Conservation (phyloP, 2,329 filamentous ascomycete genomes). For the Colletotrichum karsti region DNA sequence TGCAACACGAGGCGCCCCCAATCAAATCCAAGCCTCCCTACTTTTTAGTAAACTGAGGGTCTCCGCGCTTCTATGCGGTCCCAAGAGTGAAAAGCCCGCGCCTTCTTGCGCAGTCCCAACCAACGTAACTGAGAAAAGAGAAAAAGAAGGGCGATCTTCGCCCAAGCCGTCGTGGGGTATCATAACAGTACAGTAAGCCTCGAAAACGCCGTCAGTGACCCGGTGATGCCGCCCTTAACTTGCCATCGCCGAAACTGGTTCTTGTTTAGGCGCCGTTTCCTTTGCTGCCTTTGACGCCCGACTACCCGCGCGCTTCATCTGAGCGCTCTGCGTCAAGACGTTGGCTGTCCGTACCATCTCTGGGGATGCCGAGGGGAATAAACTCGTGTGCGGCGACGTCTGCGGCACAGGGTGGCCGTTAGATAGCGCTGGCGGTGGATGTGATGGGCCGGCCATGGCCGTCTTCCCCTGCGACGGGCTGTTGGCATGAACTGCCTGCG, state of each 20-base stretch:
- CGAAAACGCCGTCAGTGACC: slow-evolving; percentile 27
- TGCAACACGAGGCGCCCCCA: slow-evolving; percentile 6
- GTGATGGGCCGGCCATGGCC: slow-evolving; percentile 13
- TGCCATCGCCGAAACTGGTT: slow-evolving; percentile 25
- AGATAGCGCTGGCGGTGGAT: slow-evolving; percentile 2
- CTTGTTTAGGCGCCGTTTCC: slow-evolving; percentile 27
- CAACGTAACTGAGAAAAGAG: not conserved
- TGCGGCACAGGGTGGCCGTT: slow-evolving; percentile 18
- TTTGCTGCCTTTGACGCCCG: slow-evolving; percentile 29
- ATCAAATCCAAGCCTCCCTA: slow-evolving; percentile 5
- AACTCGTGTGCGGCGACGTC: slow-evolving; percentile 7
- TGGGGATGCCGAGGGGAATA: slow-evolving; percentile 26
- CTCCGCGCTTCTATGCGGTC: not conserved
- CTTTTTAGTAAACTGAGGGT: not conserved
- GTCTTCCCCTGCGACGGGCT: slow-evolving; percentile 24
- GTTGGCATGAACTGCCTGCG: slow-evolving; percentile 19
- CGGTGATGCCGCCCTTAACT: slow-evolving; percentile 24
- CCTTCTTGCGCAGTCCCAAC: not conserved
- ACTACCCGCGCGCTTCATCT: slow-evolving; percentile 29
- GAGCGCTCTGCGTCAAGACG: slow-evolving; percentile 25
- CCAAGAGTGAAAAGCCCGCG: not conserved
- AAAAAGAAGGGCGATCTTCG: slow-evolving; percentile 4
- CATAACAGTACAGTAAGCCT: slow-evolving; percentile 30
- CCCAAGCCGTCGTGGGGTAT: slow-evolving; percentile 30
- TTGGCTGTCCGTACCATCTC: slow-evolving; percentile 28